A percentile compares a stretch with the other conserved stretches of the same genome.
Evolutionary conservation across 441 rosid genomes (phyloP).

Genomic region (Capsella rubella): DNA sequence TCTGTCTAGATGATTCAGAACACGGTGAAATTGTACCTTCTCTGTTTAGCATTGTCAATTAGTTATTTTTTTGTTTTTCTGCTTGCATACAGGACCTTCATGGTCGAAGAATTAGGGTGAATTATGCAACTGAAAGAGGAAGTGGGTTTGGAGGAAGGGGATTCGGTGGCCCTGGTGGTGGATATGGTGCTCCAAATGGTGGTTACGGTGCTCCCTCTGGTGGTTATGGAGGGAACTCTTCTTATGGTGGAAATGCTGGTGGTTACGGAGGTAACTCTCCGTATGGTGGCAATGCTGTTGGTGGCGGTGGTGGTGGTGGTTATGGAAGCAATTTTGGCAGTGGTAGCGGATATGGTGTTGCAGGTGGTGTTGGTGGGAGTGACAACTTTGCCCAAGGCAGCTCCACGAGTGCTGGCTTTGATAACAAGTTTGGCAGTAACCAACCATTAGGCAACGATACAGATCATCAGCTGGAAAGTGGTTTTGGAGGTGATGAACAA

Average conservation of each 20-base stretch:
- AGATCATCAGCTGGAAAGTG: conserved; percentile 33
- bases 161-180: conserved; percentile 43
- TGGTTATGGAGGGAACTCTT: conserved; percentile 34
- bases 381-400: conserved; percentile 46
- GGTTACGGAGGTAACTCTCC: conserved; percentile 36
- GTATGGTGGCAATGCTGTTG: conserved; percentile 34
- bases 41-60: background rate
- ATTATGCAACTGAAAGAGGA: conserved; percentile 76
- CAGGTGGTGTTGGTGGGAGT: conserved; percentile 44
- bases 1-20: conserved; percentile 13
- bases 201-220: conserved; percentile 49
- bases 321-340: conserved; percentile 34
- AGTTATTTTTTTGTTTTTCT: background rate
- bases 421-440: conserved; percentile 42
- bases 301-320: conserved; percentile 13
- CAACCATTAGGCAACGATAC: conserved; percentile 40
- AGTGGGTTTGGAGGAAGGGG: conserved; percentile 52
- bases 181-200: conserved; percentile 11
- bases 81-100: conserved; percentile 65
- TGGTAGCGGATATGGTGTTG: conserved; percentile 41
- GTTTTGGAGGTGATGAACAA: conserved; percentile 22
- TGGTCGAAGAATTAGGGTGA: conserved; percentile 81
- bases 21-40: background rate
- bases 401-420: conserved; percentile 38
- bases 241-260: conserved; percentile 40